A percentile compares a stretch with the other conserved stretches of the same genome.
These are phyloP conservation scores for Schizopora paradoxa DNA, from an alignment of 1,284 basidiomycete genomes.

Conservation along the genomic window DNA sequence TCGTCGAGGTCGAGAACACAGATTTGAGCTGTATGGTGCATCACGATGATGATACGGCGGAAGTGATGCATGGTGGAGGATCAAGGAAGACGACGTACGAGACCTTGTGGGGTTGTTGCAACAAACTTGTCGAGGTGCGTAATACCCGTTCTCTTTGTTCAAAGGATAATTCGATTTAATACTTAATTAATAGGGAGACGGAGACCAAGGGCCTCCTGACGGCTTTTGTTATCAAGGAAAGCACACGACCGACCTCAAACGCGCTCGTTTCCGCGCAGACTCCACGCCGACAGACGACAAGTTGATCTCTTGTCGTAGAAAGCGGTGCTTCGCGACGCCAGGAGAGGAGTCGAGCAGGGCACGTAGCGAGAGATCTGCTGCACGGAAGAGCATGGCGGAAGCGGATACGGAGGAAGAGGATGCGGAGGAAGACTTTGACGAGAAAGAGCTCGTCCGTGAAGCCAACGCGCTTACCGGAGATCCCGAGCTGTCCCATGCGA, in stretches of 20 bases:
- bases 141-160: not conserved
- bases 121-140: conserved; percentile 45
- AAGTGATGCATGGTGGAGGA: conserved; percentile 40
- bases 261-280: conserved; percentile 71
- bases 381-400: conserved; percentile 14
- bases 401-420: conserved; percentile 12
- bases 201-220: conserved; percentile 73
- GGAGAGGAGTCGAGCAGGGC: conserved; percentile 3
- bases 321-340: conserved; percentile 9
- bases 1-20: conserved; percentile 51
- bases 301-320: conserved; percentile 49
- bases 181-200: conserved; percentile 42
- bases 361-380: conserved; percentile 10
- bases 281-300: conserved; percentile 64
- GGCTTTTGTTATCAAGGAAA: conserved; percentile 80
- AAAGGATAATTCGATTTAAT: not conserved
- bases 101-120: conserved; percentile 67
- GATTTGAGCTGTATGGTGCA: conserved; percentile 50
- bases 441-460: conserved; percentile 14
- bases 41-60: conserved; percentile 50
- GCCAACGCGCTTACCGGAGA: conserved; percentile 7
- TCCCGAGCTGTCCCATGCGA: conserved; percentile 2
- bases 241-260: conserved; percentile 68
- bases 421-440: conserved; percentile 14
- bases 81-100: conserved; percentile 35